phyloP scores from a whole-genome alignment of 345 rosid species.

The Salix caprea region DNA sequence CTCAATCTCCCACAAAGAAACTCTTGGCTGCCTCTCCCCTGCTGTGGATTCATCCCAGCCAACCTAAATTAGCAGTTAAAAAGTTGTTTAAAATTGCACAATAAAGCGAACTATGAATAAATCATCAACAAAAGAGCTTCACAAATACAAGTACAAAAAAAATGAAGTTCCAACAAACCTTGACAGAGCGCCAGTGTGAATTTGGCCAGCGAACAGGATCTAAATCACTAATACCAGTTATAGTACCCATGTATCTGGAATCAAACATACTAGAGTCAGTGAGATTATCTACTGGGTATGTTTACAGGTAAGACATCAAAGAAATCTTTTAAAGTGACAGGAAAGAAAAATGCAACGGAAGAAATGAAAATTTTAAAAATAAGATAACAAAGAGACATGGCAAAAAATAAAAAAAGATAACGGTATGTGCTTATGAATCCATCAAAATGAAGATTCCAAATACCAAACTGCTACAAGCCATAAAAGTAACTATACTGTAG shows the following conservation, averaged over 20 bases:
- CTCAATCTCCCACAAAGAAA: neutral
- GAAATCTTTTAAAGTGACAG: neutral
- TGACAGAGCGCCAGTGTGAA: constrained; percentile 58
- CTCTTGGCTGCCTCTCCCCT: neutral
- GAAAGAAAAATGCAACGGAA: neutral
- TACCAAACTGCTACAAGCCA: neutral
- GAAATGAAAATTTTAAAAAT: neutral
- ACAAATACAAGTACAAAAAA: neutral
- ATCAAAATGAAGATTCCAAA: neutral
- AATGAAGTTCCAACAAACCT: neutral
- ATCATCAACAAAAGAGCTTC: neutral
- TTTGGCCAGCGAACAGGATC: constrained; percentile 70
- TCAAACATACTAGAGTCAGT: neutral
- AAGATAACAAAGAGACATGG: neutral
- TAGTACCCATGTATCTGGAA: constrained; percentile 45
- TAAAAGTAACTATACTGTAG: neutral
- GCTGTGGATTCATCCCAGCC: constrained; percentile 1
- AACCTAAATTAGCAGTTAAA: neutral
- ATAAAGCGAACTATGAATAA: neutral
- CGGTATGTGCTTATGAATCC: neutral
- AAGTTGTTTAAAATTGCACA: neutral
- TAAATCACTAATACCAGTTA: constrained; percentile 66
- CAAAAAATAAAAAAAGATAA: neutral
- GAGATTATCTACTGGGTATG: neutral
- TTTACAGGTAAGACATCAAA: neutral